These are phyloP conservation scores for Pseudocercospora pini-densiflorae DNA, from an alignment of 2,329 filamentous ascomycete genomes.

Conservation along the genomic window DNA sequence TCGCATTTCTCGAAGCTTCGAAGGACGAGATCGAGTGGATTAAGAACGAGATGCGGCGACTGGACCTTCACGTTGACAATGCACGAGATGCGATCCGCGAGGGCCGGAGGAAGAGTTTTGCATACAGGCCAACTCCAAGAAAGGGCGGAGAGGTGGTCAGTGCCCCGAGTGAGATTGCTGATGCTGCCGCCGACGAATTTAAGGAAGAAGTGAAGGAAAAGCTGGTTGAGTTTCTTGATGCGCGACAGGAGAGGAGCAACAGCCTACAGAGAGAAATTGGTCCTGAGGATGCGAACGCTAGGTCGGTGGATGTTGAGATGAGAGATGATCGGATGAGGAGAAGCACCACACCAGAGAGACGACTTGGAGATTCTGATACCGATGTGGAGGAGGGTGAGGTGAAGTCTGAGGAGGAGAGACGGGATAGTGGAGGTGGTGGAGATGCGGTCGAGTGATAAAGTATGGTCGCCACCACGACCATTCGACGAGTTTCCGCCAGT, in stretches of 20 bases:
- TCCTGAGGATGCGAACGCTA: not conserved
- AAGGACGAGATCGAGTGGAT: conserved; percentile 26
- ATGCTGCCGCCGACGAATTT: not conserved
- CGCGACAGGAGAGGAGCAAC: not conserved
- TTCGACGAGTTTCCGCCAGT: not conserved
- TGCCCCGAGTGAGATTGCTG: conserved; percentile 11
- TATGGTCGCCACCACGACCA: not conserved
- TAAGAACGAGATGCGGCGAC: conserved; percentile 18
- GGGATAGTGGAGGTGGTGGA: conserved; percentile 4
- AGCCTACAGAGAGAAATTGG: not conserved
- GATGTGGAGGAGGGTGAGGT: conserved; percentile 1
- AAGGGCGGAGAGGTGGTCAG: conserved; percentile 1
- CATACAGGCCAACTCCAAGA: conserved; percentile 17
- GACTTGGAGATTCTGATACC: not conserved
- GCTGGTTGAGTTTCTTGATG: not conserved
- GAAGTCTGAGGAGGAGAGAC: conserved; percentile 1
- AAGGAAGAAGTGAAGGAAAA: not conserved
- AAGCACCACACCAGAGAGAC: conserved; percentile 16
- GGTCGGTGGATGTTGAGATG: conserved; percentile 24
- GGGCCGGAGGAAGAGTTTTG: conserved; percentile 15
- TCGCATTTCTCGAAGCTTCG: conserved; percentile 12
- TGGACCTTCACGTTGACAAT: conserved; percentile 23
- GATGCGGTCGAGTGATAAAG: not conserved
- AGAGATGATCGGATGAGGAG: not conserved
- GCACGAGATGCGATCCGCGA: conserved; percentile 14